Percentiles rank a stretch among this genome's conserved stretches.
Conservation (phyloP, 1,284 basidiomycete species). For the Agaricales sp. region DNA sequence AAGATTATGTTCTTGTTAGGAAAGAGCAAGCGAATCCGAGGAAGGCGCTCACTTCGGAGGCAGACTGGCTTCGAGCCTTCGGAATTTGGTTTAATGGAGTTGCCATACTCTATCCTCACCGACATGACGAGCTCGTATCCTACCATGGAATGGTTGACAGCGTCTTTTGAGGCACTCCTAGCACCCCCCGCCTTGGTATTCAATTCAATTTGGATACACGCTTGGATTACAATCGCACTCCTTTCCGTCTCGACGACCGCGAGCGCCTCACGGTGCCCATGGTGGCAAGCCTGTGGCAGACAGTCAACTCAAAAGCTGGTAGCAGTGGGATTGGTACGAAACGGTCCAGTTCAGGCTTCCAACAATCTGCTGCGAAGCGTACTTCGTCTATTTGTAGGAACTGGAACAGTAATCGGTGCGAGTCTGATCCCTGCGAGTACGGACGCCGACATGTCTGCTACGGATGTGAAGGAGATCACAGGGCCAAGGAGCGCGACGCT, state of each 20-base stretch:
- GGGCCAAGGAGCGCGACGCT: constrained; percentile 10
- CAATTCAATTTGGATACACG: constrained; percentile 13
- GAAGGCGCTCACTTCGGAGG: constrained; percentile 10
- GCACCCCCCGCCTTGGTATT: constrained; percentile 9
- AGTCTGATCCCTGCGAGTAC: constrained; percentile 11
- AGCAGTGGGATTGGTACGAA: too few relatives aligned
- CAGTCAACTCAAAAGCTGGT: too few relatives aligned
- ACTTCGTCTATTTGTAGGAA: constrained; percentile 10
- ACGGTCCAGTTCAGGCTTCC: too few relatives aligned
- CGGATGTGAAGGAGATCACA: constrained; percentile 12
- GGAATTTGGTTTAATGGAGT: constrained; percentile 10
- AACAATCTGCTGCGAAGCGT: too few relatives aligned
- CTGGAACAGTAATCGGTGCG: constrained; percentile 13
- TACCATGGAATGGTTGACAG: constrained; percentile 13
- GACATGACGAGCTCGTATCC: constrained; percentile 12
- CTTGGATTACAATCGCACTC: constrained; percentile 11
- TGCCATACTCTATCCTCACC: constrained; percentile 16
- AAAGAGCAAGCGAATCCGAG: constrained; percentile 11
- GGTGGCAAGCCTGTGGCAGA: neutral
- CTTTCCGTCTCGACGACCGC: constrained; percentile 8
- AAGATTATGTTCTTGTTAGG: constrained; percentile 14
- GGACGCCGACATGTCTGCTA: constrained; percentile 13
- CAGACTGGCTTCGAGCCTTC: constrained; percentile 18
- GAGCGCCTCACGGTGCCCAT: neutral
- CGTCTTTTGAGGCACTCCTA: constrained; percentile 12